Evolutionary conservation across 495 filamentous ascomycete species (phyloP), one percentile per base, ranked within the genome.

Genomic region (Entonaema liquescens): DNA sequence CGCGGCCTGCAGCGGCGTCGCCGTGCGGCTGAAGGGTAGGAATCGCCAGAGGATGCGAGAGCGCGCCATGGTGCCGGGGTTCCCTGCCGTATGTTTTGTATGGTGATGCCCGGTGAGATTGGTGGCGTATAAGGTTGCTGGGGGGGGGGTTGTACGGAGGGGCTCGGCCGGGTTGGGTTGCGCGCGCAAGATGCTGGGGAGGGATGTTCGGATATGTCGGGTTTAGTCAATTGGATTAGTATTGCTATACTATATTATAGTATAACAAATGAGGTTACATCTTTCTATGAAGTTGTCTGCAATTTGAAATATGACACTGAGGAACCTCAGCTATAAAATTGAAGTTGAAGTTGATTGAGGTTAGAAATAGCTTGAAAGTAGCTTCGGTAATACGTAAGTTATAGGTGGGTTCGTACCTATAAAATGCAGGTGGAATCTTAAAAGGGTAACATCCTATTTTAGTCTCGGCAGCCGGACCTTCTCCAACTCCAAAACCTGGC

Each of bases 1-100:
- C 44, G 87, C 78, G 2, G 91, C 91, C 77, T 99, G 95, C 7
- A 89, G 77, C 52, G 87, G 84, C 5, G 89, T 92, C 35, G 92
- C 86, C 44, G 84, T 79, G 15, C 79, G 73, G 12, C 87, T 81
- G 76, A 90, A 88, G 36, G 87, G 87, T 28, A 89, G 79, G 61
- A 79, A 74, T 62, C 80, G 83, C 44, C 81, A 76, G 63, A 87
- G 67, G 70, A 72, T 66, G 31, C 61, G 57, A 42, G 65, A 68
- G 59, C 65, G 62, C 40, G 74, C 64, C 64, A 66, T 68, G 50
- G 36, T 66, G 33, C 29, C 2, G 12, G 6, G 52, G 15, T 57
- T 23, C 42, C 9, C 42, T 47, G 50, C 44, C 1, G 31, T 7
- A 33, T 33, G 31, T 33, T 31, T 3, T 31, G 29, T 31, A 31